Conservation (phyloP, 768 basidiomycete species). For the Brasilioporus rufonigricans region DNA sequence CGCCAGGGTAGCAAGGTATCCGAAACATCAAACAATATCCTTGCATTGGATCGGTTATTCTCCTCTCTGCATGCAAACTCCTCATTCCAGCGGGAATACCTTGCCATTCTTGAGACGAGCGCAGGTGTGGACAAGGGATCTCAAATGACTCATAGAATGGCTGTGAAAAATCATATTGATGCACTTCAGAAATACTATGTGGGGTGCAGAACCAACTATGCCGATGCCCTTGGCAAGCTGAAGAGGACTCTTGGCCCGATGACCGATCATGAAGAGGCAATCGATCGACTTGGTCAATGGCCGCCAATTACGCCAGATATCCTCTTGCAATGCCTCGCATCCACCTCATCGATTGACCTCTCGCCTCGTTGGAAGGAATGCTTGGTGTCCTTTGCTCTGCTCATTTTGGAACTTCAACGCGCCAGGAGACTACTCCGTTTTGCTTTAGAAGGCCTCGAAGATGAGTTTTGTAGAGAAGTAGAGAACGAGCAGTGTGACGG, state of each 20-base stretch:
- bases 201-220: background rate
- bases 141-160: background rate
- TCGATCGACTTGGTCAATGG: background rate
- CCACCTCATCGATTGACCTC: background rate
- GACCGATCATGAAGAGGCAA: background rate
- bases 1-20: background rate
- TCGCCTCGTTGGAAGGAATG: constrained; percentile 25
- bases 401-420: constrained; percentile 17
- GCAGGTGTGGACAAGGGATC: background rate
- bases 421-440: constrained; percentile 11
- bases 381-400: constrained; percentile 28
- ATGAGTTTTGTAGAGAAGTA: constrained; percentile 30
- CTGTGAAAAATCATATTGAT: background rate
- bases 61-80: background rate
- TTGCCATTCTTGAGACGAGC: background rate
- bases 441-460: constrained; percentile 15
- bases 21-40: too few relatives aligned
- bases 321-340: background rate
- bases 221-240: too few relatives aligned
- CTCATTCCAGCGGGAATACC: background rate
- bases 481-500: constrained; percentile 17
- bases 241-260: background rate
- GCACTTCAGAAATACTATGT: background rate
- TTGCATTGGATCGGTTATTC: too few relatives aligned
- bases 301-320: background rate